Evolutionary conservation across 441 rosid species (phyloP), one percentile per base, ranked within the genome.

Genomic region (Populus hybrid): DNA sequence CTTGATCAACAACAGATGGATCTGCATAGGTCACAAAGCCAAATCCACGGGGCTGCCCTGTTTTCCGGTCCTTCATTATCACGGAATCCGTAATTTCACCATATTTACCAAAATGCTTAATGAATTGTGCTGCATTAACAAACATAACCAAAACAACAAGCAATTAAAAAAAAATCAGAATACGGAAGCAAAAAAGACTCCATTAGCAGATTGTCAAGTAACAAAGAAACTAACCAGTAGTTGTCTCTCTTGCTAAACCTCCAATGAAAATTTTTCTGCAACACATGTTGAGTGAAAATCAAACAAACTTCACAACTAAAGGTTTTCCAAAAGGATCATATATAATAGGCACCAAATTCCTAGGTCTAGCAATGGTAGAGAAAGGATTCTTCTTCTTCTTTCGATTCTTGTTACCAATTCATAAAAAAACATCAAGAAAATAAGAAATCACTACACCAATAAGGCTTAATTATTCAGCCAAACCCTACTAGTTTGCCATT

Each of bases 21-120:
- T 95, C 96, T 28, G 94, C 93, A 82, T 91, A 93, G 0, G 99
- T 95, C 72, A 95, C 89, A 80, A 95, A 95, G 75, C 99, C 99
- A 72, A 93, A 95, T 35, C 98, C 99, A 32, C 99, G 95, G 24
- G 99, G 98, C 76, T 85, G 90, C 75, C 97, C 96, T 2, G 99
- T 93, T 74, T 86, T 92, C 78, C 94, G 85, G 83, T 93, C 98
- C 84, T 88, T 89, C 98, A 95, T 95, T 80, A 95, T 93, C 76
- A 95, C 98, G 26, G 94, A 91, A 86, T 95, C 98, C n/a, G 90
- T 91, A 74, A 95, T 93, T 83, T 95, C 97, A 67, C 99, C 99
- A 75, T 93, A 95, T 77, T 88, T 88, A 50, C 86, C 88, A 79
- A 93, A 95, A 86, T 95, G 95, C 85, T 89, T 88, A 84, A 90